Evolutionary conservation across 2,329 filamentous ascomycete genomes (phyloP).

Genomic region (Colletotrichum eremochloae): DNA sequence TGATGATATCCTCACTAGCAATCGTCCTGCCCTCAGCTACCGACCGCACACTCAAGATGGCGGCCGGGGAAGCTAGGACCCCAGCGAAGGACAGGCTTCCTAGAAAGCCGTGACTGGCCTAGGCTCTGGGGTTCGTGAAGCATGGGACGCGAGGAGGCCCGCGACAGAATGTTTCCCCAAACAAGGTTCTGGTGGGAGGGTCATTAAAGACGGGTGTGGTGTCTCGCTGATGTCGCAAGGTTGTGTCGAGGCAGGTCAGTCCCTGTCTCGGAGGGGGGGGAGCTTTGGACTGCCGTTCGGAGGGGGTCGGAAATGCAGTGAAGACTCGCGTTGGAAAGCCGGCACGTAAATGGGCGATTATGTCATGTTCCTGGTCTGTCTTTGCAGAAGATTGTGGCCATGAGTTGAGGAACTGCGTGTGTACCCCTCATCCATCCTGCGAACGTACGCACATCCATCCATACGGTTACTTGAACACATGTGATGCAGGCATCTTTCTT

Average conservation of each 20-base stretch:
- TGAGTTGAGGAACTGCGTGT: neutral
- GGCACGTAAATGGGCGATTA: neutral
- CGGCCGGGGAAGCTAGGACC: neutral
- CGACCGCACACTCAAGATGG: neutral
- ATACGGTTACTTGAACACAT: neutral
- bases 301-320: too few relatives aligned
- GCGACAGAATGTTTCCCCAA: slow-evolving; percentile 7
- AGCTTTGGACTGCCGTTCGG: slow-evolving; percentile 16
- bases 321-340: too few relatives aligned
- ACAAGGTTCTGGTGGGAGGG: neutral
- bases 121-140: slow-evolving; percentile 18
- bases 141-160: slow-evolving; percentile 20
- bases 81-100: neutral
- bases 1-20: neutral
- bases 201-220: slow-evolving; percentile 13
- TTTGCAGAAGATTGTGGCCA: neutral
- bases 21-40: neutral
- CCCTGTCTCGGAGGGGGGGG: neutral
- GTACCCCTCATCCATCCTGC: neutral
- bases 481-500: too few relatives aligned
- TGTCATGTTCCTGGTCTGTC: neutral
- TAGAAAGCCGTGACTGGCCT: slow-evolving; percentile 22
- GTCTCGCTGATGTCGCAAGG: slow-evolving; percentile 28
- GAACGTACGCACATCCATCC: neutral
- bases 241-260: slow-evolving; percentile 10